Percentiles rank a stretch among this genome's conserved stretches.
phyloP scores from a whole-genome alignment of 2,329 filamentous ascomycete genomes.

The Orbilia brochopaga region DNA sequence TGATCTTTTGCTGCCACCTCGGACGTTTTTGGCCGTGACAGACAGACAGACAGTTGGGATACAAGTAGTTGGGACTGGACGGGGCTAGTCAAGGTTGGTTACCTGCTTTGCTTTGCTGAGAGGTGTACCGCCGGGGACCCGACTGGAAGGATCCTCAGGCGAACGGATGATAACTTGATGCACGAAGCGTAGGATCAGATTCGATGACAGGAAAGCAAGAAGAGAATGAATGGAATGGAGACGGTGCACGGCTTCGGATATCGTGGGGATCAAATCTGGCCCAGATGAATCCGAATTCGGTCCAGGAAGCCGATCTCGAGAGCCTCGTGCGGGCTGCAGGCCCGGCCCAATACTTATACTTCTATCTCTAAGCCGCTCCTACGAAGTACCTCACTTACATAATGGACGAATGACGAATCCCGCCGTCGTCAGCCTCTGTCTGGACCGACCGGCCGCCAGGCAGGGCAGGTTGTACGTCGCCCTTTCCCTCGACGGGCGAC shows the following conservation, averaged over 20 bases:
- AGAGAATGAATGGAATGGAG: background rate
- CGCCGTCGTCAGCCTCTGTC: slow-evolving; percentile 20
- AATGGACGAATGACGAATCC: slow-evolving; percentile 20
- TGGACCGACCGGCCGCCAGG: background rate
- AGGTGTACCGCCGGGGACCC: too few species aligned
- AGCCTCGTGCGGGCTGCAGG: background rate
- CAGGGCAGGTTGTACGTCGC: background rate
- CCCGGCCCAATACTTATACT: background rate
- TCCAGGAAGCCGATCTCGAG: background rate
- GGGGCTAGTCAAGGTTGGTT: too few species aligned
- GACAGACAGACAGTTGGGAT: too few species aligned
- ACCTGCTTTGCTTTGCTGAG: too few species aligned
- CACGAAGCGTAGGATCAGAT: background rate
- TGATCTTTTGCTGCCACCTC: too few species aligned
- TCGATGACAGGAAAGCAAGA: background rate
- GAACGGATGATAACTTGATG: background rate
- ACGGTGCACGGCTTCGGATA: background rate
- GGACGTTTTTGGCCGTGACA: too few species aligned
- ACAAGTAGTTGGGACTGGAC: too few species aligned
- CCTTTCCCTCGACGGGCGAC: background rate
- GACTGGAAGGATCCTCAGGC: background rate
- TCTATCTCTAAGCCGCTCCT: too few species aligned
- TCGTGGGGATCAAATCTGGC: background rate
- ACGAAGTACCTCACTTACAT: background rate
- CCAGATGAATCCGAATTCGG: background rate